Evolutionary conservation across 2,329 filamentous ascomycete species (phyloP).

Genomic region (Fusarium tuaranense): DNA sequence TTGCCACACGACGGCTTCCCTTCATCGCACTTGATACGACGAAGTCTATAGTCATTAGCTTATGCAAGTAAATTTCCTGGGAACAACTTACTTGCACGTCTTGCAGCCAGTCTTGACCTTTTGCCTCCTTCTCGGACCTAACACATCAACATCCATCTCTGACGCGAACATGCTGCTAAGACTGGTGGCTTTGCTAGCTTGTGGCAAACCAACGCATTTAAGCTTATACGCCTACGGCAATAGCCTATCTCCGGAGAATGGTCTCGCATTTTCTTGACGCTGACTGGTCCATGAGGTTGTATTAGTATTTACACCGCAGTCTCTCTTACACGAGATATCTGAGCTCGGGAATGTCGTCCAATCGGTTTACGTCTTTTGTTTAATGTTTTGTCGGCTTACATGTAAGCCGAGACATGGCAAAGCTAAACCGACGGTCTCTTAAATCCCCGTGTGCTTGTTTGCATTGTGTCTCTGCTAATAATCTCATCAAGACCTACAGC

Average conservation of each 20-base stretch:
- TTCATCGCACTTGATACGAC: background rate
- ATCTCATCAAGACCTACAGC: too few relatives aligned
- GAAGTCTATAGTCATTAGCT: background rate
- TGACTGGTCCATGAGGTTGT: background rate
- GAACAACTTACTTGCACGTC: background rate
- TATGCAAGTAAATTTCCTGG: background rate
- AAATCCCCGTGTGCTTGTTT: background rate
- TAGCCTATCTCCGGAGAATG: background rate
- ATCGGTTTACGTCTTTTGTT: background rate
- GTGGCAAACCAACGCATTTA: background rate
- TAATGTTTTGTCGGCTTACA: background rate
- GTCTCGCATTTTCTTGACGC: background rate
- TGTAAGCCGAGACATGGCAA: background rate
- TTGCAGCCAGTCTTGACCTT: background rate
- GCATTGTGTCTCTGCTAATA: background rate
- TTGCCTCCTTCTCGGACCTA: background rate
- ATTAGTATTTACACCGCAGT: background rate
- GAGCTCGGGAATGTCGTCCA: background rate
- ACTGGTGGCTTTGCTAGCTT: background rate
- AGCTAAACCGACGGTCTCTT: background rate
- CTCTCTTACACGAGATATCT: background rate
- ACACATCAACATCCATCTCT: background rate
- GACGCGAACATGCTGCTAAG: background rate
- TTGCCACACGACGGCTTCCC: background rate
- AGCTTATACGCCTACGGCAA: conserved; percentile 3